Evolutionary conservation across 1,284 basidiomycete species (phyloP).

Genomic region (Singerocomus inundabilis): DNA sequence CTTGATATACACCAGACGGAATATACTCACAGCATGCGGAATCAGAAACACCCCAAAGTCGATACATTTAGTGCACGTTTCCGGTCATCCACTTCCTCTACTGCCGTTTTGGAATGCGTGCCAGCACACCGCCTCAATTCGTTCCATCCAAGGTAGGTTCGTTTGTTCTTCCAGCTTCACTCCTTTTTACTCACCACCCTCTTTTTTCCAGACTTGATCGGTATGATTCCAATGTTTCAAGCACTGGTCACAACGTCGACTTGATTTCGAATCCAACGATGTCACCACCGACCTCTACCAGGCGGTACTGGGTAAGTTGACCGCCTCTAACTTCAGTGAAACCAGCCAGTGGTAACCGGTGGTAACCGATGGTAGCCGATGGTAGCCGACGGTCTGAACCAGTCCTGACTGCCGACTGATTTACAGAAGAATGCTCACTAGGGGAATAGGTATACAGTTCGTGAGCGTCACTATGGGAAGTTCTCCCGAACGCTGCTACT

Average conservation of each 20-base stretch:
- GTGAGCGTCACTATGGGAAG: background rate
- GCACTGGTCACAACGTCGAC: slow-evolving; percentile 46
- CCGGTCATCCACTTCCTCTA: too few species aligned
- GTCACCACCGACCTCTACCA: slow-evolving; percentile 41
- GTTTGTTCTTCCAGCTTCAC: accelerated
- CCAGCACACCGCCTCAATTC: too few species aligned
- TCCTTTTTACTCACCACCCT: background rate
- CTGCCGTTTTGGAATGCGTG: too few species aligned
- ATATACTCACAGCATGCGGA: too few species aligned
- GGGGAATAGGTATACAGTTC: background rate
- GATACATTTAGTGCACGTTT: too few species aligned
- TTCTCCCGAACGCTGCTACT: background rate
- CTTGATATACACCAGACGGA: too few species aligned
- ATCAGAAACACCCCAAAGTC: too few species aligned
- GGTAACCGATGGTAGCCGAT: too few species aligned
- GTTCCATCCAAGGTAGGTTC: too few species aligned
- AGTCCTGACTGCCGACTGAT: too few species aligned
- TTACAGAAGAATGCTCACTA: background rate
- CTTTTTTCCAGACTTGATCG: slow-evolving; percentile 39
- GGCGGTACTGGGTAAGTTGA: slow-evolving; percentile 40
- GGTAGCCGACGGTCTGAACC: too few species aligned
- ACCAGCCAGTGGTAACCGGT: too few species aligned
- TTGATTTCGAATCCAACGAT: slow-evolving; percentile 41
- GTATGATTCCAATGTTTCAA: slow-evolving; percentile 38
- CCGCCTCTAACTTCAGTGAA: background rate